A percentile compares a stretch with the other conserved stretches of the same genome.
Conservation (phyloP, 345 rosid species). For the Gossypium herbaceum region DNA sequence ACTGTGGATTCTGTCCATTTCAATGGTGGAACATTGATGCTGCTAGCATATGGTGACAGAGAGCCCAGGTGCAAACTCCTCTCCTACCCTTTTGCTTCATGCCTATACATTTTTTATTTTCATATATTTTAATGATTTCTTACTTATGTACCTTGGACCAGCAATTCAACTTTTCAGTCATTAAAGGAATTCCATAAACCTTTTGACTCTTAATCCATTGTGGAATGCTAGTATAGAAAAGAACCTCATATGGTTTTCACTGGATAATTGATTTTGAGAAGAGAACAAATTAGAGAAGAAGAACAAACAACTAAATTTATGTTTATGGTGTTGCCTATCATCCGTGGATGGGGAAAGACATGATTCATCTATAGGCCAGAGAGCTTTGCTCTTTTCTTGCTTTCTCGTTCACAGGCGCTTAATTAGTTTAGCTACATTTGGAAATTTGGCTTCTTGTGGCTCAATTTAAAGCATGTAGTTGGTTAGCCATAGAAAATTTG, state of each 20-base stretch:
- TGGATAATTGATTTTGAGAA: background rate
- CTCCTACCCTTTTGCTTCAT: slow-evolving; percentile 1
- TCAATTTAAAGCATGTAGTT: background rate
- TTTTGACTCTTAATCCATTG: background rate
- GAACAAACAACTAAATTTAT: background rate
- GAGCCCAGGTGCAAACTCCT: slow-evolving; percentile 67
- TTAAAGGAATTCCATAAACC: background rate
- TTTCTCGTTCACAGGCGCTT: background rate
- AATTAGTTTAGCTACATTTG: background rate
- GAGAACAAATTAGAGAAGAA: background rate
- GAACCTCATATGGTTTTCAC: background rate
- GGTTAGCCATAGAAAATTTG: background rate
- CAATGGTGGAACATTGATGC: slow-evolving; percentile 74
- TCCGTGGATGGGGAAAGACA: background rate
- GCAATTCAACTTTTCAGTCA: background rate
- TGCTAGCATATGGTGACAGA: slow-evolving; percentile 82
- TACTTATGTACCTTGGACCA: background rate
- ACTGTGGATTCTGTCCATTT: slow-evolving; percentile 88
- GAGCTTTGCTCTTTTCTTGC: background rate
- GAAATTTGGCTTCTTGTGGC: background rate
- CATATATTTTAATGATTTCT: background rate
- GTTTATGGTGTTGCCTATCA: background rate
- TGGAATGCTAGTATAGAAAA: background rate
- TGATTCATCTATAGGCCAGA: background rate
- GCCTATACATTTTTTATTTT: background rate